phyloP scores from a whole-genome alignment of 768 basidiomycete genomes.

The Rhizopogon vinicolor region DNA sequence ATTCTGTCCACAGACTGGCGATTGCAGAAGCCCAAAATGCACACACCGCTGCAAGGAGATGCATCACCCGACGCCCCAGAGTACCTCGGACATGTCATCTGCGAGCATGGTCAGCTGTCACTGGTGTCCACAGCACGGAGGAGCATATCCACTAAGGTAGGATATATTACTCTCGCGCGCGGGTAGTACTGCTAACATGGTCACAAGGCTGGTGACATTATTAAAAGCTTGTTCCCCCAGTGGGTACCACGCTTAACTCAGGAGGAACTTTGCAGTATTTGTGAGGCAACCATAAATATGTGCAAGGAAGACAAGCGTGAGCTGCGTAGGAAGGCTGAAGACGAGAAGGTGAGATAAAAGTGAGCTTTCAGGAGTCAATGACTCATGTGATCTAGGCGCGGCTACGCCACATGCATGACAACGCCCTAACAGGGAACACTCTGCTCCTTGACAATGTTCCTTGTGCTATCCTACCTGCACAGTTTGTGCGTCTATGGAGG shows the following conservation, averaged over 20 bases:
- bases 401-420: conserved; percentile 60
- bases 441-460: conserved; percentile 42
- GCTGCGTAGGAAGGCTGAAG: conserved; percentile 62
- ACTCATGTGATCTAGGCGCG: conserved; percentile 41
- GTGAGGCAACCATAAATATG: conserved; percentile 49
- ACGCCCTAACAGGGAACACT: conserved; percentile 41
- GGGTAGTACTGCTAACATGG: conserved; percentile 5
- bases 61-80: conserved; percentile 60
- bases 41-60: conserved; percentile 50
- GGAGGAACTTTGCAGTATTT: conserved; percentile 56
- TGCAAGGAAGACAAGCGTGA: conserved; percentile 61
- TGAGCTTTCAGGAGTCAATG: not conserved
- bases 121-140: conserved; percentile 51
- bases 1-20: conserved; percentile 59
- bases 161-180: conserved; percentile 4
- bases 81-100: conserved; percentile 57
- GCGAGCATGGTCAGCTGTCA: conserved; percentile 65
- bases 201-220: conserved; percentile 49
- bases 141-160: conserved; percentile 59
- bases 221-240: conserved; percentile 55
- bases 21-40: conserved; percentile 72
- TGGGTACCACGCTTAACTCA: conserved; percentile 57
- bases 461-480: conserved; percentile 55
- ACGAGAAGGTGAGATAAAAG: conserved; percentile 59
- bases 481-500: conserved; percentile 65